Base-by-base conservation (phyloP, 2,329 filamentous ascomycete species). In the Aspergillus fijiensis region DNA sequence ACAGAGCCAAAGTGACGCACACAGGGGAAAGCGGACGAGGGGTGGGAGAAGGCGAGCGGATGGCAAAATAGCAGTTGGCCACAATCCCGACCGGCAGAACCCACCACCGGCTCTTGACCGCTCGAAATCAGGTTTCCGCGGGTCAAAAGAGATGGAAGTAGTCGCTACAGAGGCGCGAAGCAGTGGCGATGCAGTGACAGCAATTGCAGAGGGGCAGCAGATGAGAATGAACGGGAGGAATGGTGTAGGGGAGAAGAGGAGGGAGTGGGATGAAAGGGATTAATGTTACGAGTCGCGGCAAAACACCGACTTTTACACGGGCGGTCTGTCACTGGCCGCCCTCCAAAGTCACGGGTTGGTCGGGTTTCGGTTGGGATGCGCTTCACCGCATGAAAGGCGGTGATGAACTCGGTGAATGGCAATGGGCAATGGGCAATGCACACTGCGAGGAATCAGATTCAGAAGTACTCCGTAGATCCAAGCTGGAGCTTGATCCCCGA, bases 321-420 rank as follows among this genome's bases (percentile, higher is more conserved):
- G 74, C 74, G 74, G 74, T 76, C 72, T 74, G 70, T 62, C 57
- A 52, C 53, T 48, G 60, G 59, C 66, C 62, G 60, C 58, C 53
- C 58, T 55, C 52, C 14, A 29, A 48, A 39, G 58, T 60, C 62
- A 65, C 64, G 66, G 63, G 64, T 53, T 49, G 52, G 48, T 45
- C 39, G 39, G 39, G 16, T 19, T 45, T 55, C 42, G 62, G 49
- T 61, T 66, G 64, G 57, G 66, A 72, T 66, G 65, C 55, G 63
- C 70, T 72, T 75, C 72, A 75, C 72, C 72, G 72, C 72, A 75
- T 68, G 64, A 68, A 73, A 74, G 72, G 72, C 72, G 72, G 72
- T 74, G 72, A 74, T 74, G 66, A 66, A 60, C 64, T 70, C 68
- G 68, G 68, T 70, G 63, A 69, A 59, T 55, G 42, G 23, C 25